Evolutionary conservation across 2,329 filamentous ascomycete genomes (phyloP).

Genomic region (Sphaerulina vaccinii): DNA sequence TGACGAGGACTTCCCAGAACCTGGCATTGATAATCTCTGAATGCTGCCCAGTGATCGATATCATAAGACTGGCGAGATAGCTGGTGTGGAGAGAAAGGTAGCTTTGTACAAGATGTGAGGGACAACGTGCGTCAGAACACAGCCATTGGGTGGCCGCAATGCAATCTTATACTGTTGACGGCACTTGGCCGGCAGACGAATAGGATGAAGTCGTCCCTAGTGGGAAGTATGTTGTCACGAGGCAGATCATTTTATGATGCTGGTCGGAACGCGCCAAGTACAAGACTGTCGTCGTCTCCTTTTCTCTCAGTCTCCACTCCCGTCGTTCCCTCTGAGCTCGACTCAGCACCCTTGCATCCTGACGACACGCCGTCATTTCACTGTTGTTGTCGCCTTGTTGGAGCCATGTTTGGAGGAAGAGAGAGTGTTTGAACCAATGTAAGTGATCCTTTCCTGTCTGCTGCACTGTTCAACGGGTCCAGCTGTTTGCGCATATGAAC

Average conservation of each 20-base stretch:
- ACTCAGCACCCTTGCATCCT: neutral
- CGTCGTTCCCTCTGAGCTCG: neutral
- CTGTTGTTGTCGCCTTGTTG: neutral
- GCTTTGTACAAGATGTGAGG: neutral
- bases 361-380: neutral
- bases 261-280: neutral
- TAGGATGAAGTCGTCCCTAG: neutral
- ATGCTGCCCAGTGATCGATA: no score
- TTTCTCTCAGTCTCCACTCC: neutral
- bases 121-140: neutral
- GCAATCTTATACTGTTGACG: neutral
- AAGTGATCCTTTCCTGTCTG: neutral
- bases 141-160: neutral
- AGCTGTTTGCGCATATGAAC: neutral
- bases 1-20: no score
- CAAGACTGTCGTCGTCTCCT: neutral
- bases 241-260: neutral
- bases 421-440: neutral
- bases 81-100: no score
- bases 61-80: no score
- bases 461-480: neutral
- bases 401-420: neutral
- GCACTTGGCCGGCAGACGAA: neutral
- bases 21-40: no score
- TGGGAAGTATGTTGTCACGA: neutral